Evolutionary conservation across 345 rosid species (phyloP).

Genomic region (Trapa incisa): DNA sequence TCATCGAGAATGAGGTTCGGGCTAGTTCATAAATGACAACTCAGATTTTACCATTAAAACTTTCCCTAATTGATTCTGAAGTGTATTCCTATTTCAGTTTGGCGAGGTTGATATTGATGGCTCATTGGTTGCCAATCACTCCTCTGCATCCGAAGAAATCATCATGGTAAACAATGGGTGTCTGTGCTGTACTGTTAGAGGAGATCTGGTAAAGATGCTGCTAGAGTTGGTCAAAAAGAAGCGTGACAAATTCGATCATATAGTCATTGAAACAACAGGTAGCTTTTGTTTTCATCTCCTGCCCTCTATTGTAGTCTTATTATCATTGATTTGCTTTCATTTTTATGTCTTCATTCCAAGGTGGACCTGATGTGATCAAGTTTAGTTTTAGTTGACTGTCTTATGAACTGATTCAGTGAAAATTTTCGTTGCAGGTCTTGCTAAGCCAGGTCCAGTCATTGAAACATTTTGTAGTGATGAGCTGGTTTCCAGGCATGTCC

Average conservation of each 20-base stretch:
- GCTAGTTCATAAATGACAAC: not conserved
- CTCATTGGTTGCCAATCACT: conserved; percentile 63
- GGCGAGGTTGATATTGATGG: conserved; percentile 64
- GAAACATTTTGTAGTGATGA: conserved; percentile 66
- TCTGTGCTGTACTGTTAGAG: conserved; percentile 62
- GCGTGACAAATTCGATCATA: conserved; percentile 55
- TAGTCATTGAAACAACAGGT: conserved; percentile 80
- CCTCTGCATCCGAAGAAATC: conserved; percentile 47
- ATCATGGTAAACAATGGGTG: conserved; percentile 66
- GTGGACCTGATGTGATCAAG: not conserved
- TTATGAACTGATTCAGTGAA: not conserved
- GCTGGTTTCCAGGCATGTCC: conserved; percentile 40
- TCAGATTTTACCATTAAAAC: not conserved
- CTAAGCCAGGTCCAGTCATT: conserved; percentile 67
- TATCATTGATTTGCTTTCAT: not conserved
- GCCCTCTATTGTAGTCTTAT: not conserved
- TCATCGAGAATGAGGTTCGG: conserved; percentile 65
- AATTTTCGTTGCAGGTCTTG: conserved; percentile 41
- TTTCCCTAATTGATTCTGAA: not conserved
- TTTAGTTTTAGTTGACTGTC: not conserved
- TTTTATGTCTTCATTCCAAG: not conserved
- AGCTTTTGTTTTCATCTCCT: not conserved
- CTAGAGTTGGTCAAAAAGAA: conserved; percentile 49
- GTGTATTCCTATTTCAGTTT: not conserved
- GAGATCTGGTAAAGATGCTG: conserved; percentile 73